phyloP scores from a whole-genome alignment of 2,329 filamentous ascomycete genomes.

The Aotearoamyces nothofagi region DNA sequence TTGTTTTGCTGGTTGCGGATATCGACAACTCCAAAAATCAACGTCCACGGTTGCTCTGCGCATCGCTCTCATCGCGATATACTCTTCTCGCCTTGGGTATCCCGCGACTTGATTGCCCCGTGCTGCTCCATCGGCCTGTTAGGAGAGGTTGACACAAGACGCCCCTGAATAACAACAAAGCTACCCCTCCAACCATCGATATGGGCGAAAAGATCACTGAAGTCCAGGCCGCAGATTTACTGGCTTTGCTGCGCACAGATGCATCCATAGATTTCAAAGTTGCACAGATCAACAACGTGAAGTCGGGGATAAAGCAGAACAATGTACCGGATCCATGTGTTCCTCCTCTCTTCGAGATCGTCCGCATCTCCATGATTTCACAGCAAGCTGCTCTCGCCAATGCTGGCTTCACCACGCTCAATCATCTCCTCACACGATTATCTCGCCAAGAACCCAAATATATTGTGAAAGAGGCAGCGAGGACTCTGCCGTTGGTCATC shows the following conservation, averaged over 20 bases:
- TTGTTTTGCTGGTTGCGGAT: no score
- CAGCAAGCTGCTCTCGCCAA: conserved; percentile 66
- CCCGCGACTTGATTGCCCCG: no score
- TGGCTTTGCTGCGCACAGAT: conserved; percentile 40
- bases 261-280: conserved; percentile 56
- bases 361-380: conserved; percentile 59
- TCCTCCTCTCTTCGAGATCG: conserved; percentile 63
- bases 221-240: conserved; percentile 39
- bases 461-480: conserved; percentile 52
- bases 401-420: conserved; percentile 75
- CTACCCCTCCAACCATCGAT: conserved; percentile 5
- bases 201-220: conserved; percentile 45
- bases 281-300: conserved; percentile 55
- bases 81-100: no score
- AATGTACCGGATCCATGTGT: conserved; percentile 68
- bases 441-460: conserved; percentile 70
- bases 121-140: no score
- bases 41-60: no score
- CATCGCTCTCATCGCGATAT: no score
- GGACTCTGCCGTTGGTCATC: conserved; percentile 59
- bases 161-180: not conserved
- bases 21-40: no score
- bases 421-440: conserved; percentile 74
- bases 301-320: conserved; percentile 83
- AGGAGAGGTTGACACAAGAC: no score